Conservation (phyloP, 2,329 filamentous ascomycete species). For the Colletotrichum sp. region DNA sequence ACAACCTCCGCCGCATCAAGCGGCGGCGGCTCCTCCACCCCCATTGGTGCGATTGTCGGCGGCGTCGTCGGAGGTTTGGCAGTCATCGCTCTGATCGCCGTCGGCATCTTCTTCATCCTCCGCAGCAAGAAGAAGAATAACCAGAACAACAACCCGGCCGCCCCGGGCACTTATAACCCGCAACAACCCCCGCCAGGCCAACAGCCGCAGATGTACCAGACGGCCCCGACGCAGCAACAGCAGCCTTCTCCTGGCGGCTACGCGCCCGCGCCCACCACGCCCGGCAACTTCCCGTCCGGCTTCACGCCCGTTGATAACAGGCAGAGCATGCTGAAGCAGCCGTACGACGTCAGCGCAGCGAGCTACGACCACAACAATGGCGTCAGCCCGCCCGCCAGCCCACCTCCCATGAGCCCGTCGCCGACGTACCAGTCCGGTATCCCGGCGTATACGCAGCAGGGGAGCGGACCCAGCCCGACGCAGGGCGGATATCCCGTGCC, state of each 20-base stretch:
- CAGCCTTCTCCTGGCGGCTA: conserved; percentile 15
- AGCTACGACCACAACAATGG: conserved; percentile 19
- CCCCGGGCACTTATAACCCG: not conserved
- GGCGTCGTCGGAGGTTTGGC: conserved; percentile 41
- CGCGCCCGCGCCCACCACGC: conserved; percentile 7
- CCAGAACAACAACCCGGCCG: not conserved
- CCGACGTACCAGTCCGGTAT: conserved; percentile 14
- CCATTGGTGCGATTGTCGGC: conserved; percentile 41
- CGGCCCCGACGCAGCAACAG: conserved; percentile 24
- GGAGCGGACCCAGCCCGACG: not conserved
- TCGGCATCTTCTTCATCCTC: conserved; percentile 32
- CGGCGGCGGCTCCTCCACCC: conserved; percentile 32
- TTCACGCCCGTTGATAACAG: conserved; percentile 23
- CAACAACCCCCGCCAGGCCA: not conserved
- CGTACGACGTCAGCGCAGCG: conserved; percentile 10
- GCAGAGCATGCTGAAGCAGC: conserved; percentile 25
- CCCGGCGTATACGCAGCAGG: not conserved
- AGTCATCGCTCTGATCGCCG: conserved; percentile 30
- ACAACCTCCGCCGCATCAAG: conserved; percentile 26
- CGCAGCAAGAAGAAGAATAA: conserved; percentile 27
- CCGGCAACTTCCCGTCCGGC: conserved; percentile 2
- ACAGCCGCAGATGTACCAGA: conserved; percentile 18
- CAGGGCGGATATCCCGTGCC: not conserved
- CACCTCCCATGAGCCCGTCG: conserved; percentile 19
- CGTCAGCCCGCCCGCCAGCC: conserved; percentile 24